Evolutionary conservation across 192 early-diverging fungal species (phyloP).

Genomic region (Coemansia sp.): DNA sequence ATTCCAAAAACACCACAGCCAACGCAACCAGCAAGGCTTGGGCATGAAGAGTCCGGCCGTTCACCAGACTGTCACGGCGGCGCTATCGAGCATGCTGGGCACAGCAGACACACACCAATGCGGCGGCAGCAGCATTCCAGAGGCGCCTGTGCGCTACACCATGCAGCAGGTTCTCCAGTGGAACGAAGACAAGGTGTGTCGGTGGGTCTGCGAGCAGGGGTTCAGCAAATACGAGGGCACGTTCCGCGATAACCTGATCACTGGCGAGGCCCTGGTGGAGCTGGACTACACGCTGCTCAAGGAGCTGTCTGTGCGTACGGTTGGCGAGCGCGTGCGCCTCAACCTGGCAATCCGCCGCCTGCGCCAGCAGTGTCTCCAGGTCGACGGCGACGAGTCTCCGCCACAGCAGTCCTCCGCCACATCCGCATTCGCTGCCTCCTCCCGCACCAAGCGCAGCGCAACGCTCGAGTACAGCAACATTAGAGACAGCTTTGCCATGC

Average conservation of each 20-base stretch:
- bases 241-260: conserved; percentile 74
- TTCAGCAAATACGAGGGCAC: conserved; percentile 54
- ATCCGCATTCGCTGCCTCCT: conserved; percentile 2
- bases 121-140: not conserved
- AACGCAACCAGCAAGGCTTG: not conserved
- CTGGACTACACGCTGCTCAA: conserved; percentile 79
- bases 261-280: conserved; percentile 79
- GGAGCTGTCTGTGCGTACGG: conserved; percentile 75
- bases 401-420: conserved; percentile 14
- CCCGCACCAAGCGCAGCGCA: conserved; percentile 14
- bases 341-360: conserved; percentile 74
- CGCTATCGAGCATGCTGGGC: conserved; percentile 7
- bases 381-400: conserved; percentile 19
- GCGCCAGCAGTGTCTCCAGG: conserved; percentile 59
- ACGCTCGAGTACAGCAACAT: conserved; percentile 6
- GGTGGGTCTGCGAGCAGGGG: conserved; percentile 58
- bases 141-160: conserved; percentile 22
- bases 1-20: not conserved
- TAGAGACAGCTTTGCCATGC: conserved; percentile 3
- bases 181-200: conserved; percentile 54
- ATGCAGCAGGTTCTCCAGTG: conserved; percentile 57
- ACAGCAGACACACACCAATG: conserved; percentile 1
- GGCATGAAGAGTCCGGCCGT: conserved; percentile 35
- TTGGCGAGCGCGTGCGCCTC: conserved; percentile 83
- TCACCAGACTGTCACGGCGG: conserved; percentile 4